Evolutionary conservation across 768 basidiomycete species (phyloP), one percentile per base, ranked within the genome.

Genomic region (Psilocybe cubensis): DNA sequence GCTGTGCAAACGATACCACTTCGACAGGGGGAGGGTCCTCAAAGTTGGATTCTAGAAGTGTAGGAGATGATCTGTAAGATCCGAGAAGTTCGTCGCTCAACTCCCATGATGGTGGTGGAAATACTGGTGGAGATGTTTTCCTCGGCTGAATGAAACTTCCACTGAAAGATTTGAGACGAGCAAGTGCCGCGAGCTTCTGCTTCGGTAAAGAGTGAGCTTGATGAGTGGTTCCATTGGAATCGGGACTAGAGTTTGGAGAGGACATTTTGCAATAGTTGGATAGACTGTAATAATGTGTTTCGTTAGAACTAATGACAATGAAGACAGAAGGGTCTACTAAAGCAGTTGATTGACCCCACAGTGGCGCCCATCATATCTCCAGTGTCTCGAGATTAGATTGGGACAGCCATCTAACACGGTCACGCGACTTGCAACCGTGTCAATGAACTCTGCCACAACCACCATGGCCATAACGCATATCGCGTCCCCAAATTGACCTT

Each of bases 401-500:
- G n/a, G n/a, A n/a, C 9, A 3, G 33, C 24, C 9, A 23, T 38
- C 35, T 38, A 38, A 38, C n/a, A 5, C 23, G 20, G n/a, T n/a
- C n/a, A n/a, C n/a, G n/a, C n/a, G n/a, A n/a, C n/a, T n/a, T n/a
- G n/a, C n/a, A n/a, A n/a, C n/a, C n/a, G n/a, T n/a, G n/a, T n/a
- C n/a, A n/a, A n/a, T n/a, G n/a, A n/a, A n/a, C n/a, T n/a, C n/a
- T n/a, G n/a, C n/a, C n/a, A n/a, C n/a, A n/a, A n/a, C n/a, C n/a
- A 56, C 54, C 35, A 66, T 61, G 68, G 43, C 70, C 3, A 65
- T 68, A 27, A 63, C n/a, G n/a, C 63, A 20, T 56, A 72, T 27
- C 76, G 79, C 18, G 59, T 74, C 5, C 81, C 84, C 86, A 88
- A 51, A 72, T 91, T 46, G 85, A 90, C 66, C 85, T 92, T 24